phyloP scores from a whole-genome alignment of 2,329 filamentous ascomycete species.

The Fonsecaea monophora region DNA sequence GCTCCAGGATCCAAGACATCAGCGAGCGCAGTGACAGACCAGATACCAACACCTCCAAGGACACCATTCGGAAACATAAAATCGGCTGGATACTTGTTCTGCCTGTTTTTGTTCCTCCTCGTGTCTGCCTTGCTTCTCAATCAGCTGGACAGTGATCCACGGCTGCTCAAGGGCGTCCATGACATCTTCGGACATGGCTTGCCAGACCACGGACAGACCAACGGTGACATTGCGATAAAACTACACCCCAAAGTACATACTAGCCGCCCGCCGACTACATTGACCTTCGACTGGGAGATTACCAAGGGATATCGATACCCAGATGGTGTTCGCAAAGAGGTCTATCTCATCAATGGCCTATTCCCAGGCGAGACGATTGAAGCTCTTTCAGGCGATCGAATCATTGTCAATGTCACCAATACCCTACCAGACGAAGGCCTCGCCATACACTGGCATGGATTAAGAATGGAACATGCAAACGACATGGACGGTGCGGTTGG shows the following conservation, averaged over 20 bases:
- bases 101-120: neutral
- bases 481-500: constrained; percentile 75
- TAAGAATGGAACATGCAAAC: constrained; percentile 77
- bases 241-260: constrained; percentile 1
- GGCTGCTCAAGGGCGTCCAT: neutral
- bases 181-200: neutral
- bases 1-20: neutral
- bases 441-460: constrained; percentile 75
- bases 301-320: constrained; percentile 50
- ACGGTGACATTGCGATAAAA: neutral
- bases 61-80: neutral
- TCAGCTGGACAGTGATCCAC: neutral
- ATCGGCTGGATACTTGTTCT: neutral
- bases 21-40: neutral
- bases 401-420: constrained; percentile 55
- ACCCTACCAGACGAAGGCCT: constrained; percentile 34
- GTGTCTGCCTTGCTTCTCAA: neutral
- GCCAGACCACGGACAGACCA: neutral
- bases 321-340: constrained; percentile 59
- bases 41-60: neutral
- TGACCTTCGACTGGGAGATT: constrained; percentile 52
- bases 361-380: constrained; percentile 61
- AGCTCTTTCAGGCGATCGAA: constrained; percentile 54
- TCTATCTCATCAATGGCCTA: constrained; percentile 58
- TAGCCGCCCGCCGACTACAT: constrained; percentile 40